Conservation (phyloP, 1,139 yeast genomes). For the Blastobotrys serpentis region DNA sequence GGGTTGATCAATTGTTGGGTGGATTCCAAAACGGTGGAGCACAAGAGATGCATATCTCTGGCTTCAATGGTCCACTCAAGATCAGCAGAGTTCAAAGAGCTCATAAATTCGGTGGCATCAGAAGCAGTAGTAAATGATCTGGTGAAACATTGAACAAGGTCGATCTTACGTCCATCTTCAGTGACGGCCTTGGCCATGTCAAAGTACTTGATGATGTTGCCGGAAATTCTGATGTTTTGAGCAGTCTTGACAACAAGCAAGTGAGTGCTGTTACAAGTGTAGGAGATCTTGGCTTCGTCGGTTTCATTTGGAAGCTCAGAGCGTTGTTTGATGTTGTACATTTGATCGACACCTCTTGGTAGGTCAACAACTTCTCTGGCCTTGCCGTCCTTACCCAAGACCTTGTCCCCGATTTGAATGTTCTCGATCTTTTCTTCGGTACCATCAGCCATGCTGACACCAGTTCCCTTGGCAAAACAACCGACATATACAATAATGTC, state of each 20-base stretch:
- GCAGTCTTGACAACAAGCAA: slow-evolving; percentile 1
- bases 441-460: slow-evolving; percentile 5
- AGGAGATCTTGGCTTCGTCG: slow-evolving; percentile 1
- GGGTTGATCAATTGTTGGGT: slow-evolving; percentile 5
- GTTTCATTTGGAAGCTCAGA: neutral
- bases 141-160: neutral
- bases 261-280: slow-evolving; percentile 4
- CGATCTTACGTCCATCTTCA: slow-evolving; percentile 4
- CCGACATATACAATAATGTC: slow-evolving; percentile 17
- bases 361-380: slow-evolving; percentile 1
- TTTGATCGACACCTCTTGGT: slow-evolving; percentile 5
- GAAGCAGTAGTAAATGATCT: neutral
- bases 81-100: neutral
- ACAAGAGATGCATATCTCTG: neutral
- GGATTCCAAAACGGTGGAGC: neutral
- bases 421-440: neutral
- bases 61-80: slow-evolving; percentile 8
- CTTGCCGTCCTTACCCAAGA: slow-evolving; percentile 5
- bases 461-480: slow-evolving; percentile 10
- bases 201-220: neutral
- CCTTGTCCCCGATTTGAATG: slow-evolving; percentile 1
- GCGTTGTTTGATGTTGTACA: slow-evolving; percentile 34
- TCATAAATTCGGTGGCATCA: neutral
- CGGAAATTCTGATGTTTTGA: slow-evolving; percentile 1
- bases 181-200: neutral